phyloP scores from a whole-genome alignment of 208 protist genomes.

The Strigomonas culicis region DNA sequence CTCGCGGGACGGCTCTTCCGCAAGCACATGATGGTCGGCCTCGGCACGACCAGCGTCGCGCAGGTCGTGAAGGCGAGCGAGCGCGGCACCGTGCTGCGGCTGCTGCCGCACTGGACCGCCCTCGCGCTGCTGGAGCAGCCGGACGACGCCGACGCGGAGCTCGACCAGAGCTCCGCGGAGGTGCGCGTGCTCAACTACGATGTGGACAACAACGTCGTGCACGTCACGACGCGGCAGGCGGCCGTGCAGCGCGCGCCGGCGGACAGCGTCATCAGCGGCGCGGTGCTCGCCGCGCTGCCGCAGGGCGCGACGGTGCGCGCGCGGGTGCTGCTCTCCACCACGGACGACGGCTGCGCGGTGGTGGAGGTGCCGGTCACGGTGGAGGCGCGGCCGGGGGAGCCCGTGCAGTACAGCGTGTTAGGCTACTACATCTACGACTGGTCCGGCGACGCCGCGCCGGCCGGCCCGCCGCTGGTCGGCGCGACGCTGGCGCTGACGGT shows the following conservation, averaged over 20 bases:
- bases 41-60: slow-evolving; percentile 69
- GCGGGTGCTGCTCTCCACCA: slow-evolving; percentile 70
- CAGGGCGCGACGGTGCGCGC: slow-evolving; percentile 39
- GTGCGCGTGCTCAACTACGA: slow-evolving; percentile 86
- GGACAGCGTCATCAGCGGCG: slow-evolving; percentile 37
- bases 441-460: slow-evolving; percentile 14
- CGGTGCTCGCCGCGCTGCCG: slow-evolving; percentile 28
- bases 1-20: slow-evolving; percentile 61
- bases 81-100: slow-evolving; percentile 57
- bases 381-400: slow-evolving; percentile 8
- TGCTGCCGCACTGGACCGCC: slow-evolving; percentile 52
- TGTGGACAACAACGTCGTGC: slow-evolving; percentile 51
- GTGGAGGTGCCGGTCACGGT: slow-evolving; percentile 45
- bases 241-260: slow-evolving; percentile 70
- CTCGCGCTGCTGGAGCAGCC: slow-evolving; percentile 59
- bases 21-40: slow-evolving; percentile 75
- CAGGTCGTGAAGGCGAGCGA: slow-evolving; percentile 44
- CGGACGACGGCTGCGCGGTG: slow-evolving; percentile 78
- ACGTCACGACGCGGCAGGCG: slow-evolving; percentile 57
- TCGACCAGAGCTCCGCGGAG: slow-evolving; percentile 23
- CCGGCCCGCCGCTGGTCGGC: slow-evolving; percentile 42
- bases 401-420: slow-evolving; percentile 33
- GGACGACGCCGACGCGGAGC: background rate
- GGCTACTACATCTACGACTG: slow-evolving; percentile 81
- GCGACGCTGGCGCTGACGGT: slow-evolving; percentile 41